A percentile compares a stretch with the other conserved stretches of the same genome.
Conservation (phyloP, 2,329 filamentous ascomycete species). For the Elsinoe batatas region DNA sequence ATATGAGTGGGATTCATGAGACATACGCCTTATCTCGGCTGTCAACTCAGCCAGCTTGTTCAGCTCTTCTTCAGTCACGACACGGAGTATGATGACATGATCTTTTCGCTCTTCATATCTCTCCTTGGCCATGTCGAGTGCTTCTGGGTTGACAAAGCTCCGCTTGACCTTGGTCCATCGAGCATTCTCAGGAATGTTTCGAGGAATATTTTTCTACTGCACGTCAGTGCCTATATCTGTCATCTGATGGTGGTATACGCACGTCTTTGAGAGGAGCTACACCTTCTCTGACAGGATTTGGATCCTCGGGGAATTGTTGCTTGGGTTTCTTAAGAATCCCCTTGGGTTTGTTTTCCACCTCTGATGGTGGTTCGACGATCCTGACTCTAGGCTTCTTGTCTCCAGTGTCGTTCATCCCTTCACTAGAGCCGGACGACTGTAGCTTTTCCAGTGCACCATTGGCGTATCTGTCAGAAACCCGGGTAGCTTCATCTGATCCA, state of each 20-base stretch:
- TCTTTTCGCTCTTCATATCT: slow-evolving; percentile 86
- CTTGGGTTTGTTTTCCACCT: slow-evolving; percentile 58
- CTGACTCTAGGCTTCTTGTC: slow-evolving; percentile 33
- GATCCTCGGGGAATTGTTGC: slow-evolving; percentile 75
- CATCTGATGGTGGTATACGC: slow-evolving; percentile 12
- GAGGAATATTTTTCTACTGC: slow-evolving; percentile 14
- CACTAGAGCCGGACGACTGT: slow-evolving; percentile 8
- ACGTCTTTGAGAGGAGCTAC: slow-evolving; percentile 84
- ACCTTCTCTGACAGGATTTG: slow-evolving; percentile 73
- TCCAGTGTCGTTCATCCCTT: slow-evolving; percentile 8
- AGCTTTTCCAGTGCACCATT: slow-evolving; percentile 4
- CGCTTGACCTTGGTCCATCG: slow-evolving; percentile 91
- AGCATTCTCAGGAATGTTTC: slow-evolving; percentile 50
- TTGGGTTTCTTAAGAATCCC: slow-evolving; percentile 80
- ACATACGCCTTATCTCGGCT: slow-evolving; percentile 58
- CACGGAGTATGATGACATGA: slow-evolving; percentile 84
- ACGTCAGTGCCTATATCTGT: not conserved
- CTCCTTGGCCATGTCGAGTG: slow-evolving; percentile 76
- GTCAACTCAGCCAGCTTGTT: slow-evolving; percentile 77
- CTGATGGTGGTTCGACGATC: slow-evolving; percentile 61
- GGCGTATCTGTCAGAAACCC: not conserved
- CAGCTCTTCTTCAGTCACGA: slow-evolving; percentile 81
- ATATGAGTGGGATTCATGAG: not conserved
- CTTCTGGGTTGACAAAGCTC: slow-evolving; percentile 79
- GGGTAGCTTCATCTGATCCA: not conserved